Conservation (phyloP, 176 grass and related monocot genomes). For the Metroxylon sagu region DNA sequence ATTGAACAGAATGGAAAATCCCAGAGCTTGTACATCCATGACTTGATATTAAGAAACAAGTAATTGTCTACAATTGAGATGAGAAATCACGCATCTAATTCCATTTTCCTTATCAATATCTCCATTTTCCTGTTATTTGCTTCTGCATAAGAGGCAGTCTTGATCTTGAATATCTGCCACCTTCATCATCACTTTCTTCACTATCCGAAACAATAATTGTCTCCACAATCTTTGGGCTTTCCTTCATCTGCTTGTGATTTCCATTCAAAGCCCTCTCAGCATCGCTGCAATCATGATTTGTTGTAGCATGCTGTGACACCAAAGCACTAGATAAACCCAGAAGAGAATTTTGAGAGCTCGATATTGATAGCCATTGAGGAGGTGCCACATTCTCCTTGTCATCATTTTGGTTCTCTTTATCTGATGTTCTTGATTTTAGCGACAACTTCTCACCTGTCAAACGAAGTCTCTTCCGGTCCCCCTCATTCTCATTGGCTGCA, state of each 20-base stretch:
- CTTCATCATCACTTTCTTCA: constrained; percentile 70
- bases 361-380: constrained; percentile 12
- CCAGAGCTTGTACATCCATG: no score
- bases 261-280: constrained; percentile 10
- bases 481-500: constrained; percentile 24
- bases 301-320: no score
- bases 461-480: constrained; percentile 39
- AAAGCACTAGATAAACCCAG: no score
- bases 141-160: constrained; percentile 27
- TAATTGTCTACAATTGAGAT: no score
- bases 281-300: not conserved
- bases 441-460: constrained; percentile 41
- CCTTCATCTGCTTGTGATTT: constrained; percentile 13
- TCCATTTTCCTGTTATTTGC: constrained; percentile 12
- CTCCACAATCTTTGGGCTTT: constrained; percentile 14
- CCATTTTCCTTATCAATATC: no score
- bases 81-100: no score
- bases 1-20: no score
- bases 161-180: constrained; percentile 41
- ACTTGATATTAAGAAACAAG: no score
- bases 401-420: constrained; percentile 26
- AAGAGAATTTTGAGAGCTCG: not conserved
- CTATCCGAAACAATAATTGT: constrained; percentile 58
- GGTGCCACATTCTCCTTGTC: constrained; percentile 41
- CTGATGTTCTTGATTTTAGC: constrained; percentile 35